Percentiles rank a stretch among this genome's conserved stretches.
These are phyloP conservation scores for Pythium graminicola DNA, from an alignment of 352 stramenopile genomes.

Conservation along the genomic window DNA sequence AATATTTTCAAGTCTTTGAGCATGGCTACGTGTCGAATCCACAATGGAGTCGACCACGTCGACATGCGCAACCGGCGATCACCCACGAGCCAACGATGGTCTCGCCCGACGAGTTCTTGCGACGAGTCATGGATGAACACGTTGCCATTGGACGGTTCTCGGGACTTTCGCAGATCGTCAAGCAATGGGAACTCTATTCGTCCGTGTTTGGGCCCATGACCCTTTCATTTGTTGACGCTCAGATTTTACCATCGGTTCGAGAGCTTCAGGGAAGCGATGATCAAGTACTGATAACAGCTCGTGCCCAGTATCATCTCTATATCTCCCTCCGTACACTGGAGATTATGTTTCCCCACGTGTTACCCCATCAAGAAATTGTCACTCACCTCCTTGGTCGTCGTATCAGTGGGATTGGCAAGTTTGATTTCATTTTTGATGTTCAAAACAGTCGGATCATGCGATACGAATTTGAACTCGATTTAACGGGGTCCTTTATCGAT, in stretches of 20 bases:
- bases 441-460: conserved; percentile 30
- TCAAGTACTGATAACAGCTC: conserved; percentile 32
- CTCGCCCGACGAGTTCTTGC: conserved; percentile 31
- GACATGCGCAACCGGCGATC: not conserved
- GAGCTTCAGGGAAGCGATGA: not conserved
- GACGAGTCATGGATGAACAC: conserved; percentile 40
- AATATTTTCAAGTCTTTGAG: conserved; percentile 56
- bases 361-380: conserved; percentile 24
- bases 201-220: conserved; percentile 18
- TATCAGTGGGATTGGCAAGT: conserved; percentile 28
- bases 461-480: conserved; percentile 42
- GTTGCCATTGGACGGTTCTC: conserved; percentile 34
- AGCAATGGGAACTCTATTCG: conserved; percentile 50
- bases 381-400: conserved; percentile 28
- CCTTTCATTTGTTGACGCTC: conserved; percentile 26
- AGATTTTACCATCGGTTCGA: conserved; percentile 6
- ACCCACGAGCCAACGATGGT: not conserved
- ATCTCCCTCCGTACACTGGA: conserved; percentile 41
- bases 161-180: conserved; percentile 38
- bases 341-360: conserved; percentile 44
- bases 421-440: conserved; percentile 42
- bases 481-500: conserved; percentile 31
- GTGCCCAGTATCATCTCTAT: conserved; percentile 33
- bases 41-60: not conserved
- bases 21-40: conserved; percentile 33